Percentiles rank a stretch among this genome's conserved stretches.
Evolutionary conservation across 2,329 filamentous ascomycete genomes (phyloP).

Genomic region (Beauveria australis): DNA sequence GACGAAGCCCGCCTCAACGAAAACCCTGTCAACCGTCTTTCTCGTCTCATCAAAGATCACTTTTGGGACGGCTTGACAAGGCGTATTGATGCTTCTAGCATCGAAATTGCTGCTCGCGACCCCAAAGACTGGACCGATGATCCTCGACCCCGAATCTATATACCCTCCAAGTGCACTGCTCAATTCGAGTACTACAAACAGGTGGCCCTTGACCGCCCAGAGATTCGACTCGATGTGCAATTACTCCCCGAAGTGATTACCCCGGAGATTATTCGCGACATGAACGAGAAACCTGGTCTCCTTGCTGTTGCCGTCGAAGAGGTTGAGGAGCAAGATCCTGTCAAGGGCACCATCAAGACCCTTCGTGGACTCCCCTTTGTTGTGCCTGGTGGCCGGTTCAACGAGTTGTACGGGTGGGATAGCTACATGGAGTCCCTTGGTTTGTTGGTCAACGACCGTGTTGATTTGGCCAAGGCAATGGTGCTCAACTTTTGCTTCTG

Average conservation of each 20-base stretch:
- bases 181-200: conserved; percentile 84
- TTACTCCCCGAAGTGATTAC: conserved; percentile 71
- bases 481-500: conserved; percentile 96
- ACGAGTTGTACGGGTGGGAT: conserved; percentile 97
- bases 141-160: conserved; percentile 83
- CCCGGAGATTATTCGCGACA: conserved; percentile 67
- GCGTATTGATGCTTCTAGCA: conserved; percentile 78
- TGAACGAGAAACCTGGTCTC: conserved; percentile 83
- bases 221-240: conserved; percentile 80
- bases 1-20: conserved; percentile 89
- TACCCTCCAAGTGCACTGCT: conserved; percentile 75
- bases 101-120: conserved; percentile 78
- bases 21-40: conserved; percentile 84
- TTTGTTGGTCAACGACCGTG: conserved; percentile 73
- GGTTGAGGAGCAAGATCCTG: conserved; percentile 52
- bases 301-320: conserved; percentile 86
- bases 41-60: conserved; percentile 75
- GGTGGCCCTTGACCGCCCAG: conserved; percentile 69
- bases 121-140: conserved; percentile 94
- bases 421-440: conserved; percentile 97
- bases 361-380: conserved; percentile 83
- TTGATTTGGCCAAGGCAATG: conserved; percentile 87
- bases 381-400: conserved; percentile 96
- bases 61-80: conserved; percentile 93
- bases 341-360: conserved; percentile 46